Evolutionary conservation across 495 filamentous ascomycete species (phyloP), one percentile per base, ranked within the genome.

Genomic region (Eremomyces bilateralis): DNA sequence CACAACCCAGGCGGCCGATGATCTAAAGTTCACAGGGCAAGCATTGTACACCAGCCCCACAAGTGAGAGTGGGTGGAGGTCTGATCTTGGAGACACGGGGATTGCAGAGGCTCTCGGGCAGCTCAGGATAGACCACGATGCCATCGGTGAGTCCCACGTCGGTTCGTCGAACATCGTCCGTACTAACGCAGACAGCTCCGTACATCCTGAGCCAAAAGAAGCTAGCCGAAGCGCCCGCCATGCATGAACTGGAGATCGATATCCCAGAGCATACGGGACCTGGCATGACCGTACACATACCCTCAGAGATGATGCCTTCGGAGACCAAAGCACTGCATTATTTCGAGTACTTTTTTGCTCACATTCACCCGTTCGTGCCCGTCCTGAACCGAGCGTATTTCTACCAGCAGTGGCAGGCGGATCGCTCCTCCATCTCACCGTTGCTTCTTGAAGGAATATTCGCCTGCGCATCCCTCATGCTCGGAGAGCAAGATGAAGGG

Each of bases 321-420:
- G 82, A 93, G 20, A 73, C 79, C 31, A 80, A 77, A 35, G 75
- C 77, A 16, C 57, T 81, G 54, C 62, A 78, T 21, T 90, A 84
- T 50, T 92, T 99, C 53, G 73, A 88, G 25, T 76, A 92, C 28
- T 99, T 82, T 46, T 99, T 99, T 46, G 60, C 64, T 34, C 71
- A 93, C 43, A 80, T 94, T 21, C 88, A 99, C 43, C 85, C 90
- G 4, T 99, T 94, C 47, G 73, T 91, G n/a, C 88, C 88, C 0
- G 80, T 99, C 1, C 56, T 95, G 36, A 85, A 91, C 52, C 75
- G 81, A 45, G 53, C 67, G 12, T 68, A 76, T 33, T 71, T 99
- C 35, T 92, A 88, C 49, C 75, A 80, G 12, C 83, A 93, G 59
- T 99, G 90, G 90, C 71, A 78, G 37, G 73, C 73, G 28, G 76